Conservation (phyloP, 306 rosid species). For the Oemleria cerasiformis region DNA sequence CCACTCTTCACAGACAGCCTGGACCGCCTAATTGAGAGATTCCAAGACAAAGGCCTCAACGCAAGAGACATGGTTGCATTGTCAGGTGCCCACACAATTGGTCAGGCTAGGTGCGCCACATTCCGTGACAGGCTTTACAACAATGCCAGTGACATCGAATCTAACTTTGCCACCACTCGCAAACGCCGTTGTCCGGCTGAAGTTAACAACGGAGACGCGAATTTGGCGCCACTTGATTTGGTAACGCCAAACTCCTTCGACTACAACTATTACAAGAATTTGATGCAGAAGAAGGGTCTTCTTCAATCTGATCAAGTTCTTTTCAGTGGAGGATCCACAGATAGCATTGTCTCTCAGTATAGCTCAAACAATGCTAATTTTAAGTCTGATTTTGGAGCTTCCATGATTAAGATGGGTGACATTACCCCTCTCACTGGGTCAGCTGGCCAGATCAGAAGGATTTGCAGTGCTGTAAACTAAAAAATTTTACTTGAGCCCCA, state of each 20-base stretch:
- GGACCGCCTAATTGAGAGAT: slow-evolving; percentile 1
- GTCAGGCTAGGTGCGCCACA: slow-evolving; percentile 48
- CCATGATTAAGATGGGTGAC: slow-evolving; percentile 34
- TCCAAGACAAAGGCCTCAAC: slow-evolving; percentile 26
- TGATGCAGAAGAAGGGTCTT: slow-evolving; percentile 55
- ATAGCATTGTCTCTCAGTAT: slow-evolving; percentile 25
- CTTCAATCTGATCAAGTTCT: slow-evolving; percentile 42
- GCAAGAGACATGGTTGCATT: slow-evolving; percentile 41
- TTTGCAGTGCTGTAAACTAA: slow-evolving; percentile 28
- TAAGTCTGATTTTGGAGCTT: slow-evolving; percentile 21
- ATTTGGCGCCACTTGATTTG: slow-evolving; percentile 51
- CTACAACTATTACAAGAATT: slow-evolving; percentile 51
- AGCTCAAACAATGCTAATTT: slow-evolving; percentile 13
- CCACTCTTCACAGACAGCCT: slow-evolving; percentile 31
- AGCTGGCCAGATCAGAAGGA: slow-evolving; percentile 26
- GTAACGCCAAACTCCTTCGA: slow-evolving; percentile 59
- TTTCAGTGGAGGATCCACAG: slow-evolving; percentile 29
- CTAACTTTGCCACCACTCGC: slow-evolving; percentile 46
- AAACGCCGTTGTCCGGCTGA: slow-evolving; percentile 39
- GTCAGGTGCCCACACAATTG: slow-evolving; percentile 50
- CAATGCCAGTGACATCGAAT: slow-evolving; percentile 42
- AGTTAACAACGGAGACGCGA: slow-evolving; percentile 15
- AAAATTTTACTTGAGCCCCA: background rate
- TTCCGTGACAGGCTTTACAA: slow-evolving; percentile 49
- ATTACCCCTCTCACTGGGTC: slow-evolving; percentile 25